Percentiles rank a stretch among this genome's conserved stretches.
Conservation (phyloP, 164 flowering plant species). For the Stephania yunnanensis region DNA sequence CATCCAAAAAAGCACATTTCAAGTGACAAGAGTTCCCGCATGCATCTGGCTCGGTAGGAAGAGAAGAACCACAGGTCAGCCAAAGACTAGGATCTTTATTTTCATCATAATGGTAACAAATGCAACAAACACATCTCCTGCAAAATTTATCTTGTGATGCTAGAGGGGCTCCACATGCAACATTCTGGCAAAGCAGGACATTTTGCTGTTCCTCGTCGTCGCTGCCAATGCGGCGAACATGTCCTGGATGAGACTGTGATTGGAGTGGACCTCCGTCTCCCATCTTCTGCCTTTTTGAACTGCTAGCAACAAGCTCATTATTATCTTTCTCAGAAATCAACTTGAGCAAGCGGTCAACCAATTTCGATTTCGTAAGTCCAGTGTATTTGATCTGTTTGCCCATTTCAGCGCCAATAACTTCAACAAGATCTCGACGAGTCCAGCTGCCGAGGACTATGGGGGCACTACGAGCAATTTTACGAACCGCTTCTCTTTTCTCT, state of each 20-base stretch:
- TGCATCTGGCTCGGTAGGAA: slow-evolving; percentile 19
- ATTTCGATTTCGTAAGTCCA: slow-evolving; percentile 30
- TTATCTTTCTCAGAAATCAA: slow-evolving; percentile 23
- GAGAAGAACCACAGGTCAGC: slow-evolving; percentile 36
- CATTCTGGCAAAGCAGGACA: slow-evolving; percentile 30
- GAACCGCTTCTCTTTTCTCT: slow-evolving; percentile 38
- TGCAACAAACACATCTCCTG: slow-evolving; percentile 53
- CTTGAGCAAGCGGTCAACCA: slow-evolving; percentile 38
- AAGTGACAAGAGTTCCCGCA: slow-evolving; percentile 53
- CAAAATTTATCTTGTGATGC: slow-evolving; percentile 30
- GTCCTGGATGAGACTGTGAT: background rate
- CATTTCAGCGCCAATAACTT: slow-evolving; percentile 43
- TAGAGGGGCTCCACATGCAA: slow-evolving; percentile 40
- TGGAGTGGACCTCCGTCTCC: slow-evolving; percentile 6
- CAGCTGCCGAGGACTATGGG: slow-evolving; percentile 29
- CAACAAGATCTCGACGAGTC: slow-evolving; percentile 36
- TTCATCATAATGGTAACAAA: slow-evolving; percentile 42
- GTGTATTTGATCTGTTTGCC: slow-evolving; percentile 38
- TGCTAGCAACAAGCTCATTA: slow-evolving; percentile 6
- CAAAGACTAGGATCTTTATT: slow-evolving; percentile 60
- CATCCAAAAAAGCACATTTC: slow-evolving; percentile 35
- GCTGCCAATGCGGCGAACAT: background rate
- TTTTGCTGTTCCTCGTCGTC: slow-evolving; percentile 9
- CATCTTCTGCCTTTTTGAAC: slow-evolving; percentile 25
- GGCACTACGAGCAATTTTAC: slow-evolving; percentile 33